phyloP scores from a whole-genome alignment of 2,329 filamentous ascomycete genomes.

The Fusarium robinianum region DNA sequence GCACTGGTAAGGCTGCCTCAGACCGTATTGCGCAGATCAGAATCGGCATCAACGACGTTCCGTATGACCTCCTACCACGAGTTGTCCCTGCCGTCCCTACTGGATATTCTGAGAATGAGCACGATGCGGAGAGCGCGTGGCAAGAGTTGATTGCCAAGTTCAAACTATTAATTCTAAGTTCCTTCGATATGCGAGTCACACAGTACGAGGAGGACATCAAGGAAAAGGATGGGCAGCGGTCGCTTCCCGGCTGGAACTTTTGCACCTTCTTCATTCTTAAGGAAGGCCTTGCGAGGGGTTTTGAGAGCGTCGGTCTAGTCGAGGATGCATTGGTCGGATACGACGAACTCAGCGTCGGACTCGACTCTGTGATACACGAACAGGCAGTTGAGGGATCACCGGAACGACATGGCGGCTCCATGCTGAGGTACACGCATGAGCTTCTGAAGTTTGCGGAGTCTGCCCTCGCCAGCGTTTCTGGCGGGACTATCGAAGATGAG shows the following conservation, averaged over 20 bases:
- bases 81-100: constrained; percentile 66
- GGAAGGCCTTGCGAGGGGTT: constrained; percentile 88
- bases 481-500: constrained; percentile 41
- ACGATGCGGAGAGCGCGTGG: constrained; percentile 83
- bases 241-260: constrained; percentile 95
- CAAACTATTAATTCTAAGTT: constrained; percentile 82
- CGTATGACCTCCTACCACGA: constrained; percentile 65
- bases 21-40: constrained; percentile 87
- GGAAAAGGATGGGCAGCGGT: constrained; percentile 86
- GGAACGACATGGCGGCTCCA: constrained; percentile 70
- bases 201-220: constrained; percentile 98
- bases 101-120: constrained; percentile 70
- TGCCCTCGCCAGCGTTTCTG: constrained; percentile 49
- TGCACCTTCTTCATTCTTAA: constrained; percentile 99
- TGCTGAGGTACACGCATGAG: constrained; percentile 75
- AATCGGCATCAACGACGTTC: constrained; percentile 71
- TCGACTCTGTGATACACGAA: constrained; percentile 82
- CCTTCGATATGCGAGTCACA: constrained; percentile 86
- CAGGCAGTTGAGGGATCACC: constrained; percentile 63
- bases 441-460: constrained; percentile 64
- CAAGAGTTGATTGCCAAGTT: constrained; percentile 82
- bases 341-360: constrained; percentile 85
- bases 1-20: constrained; percentile 66
- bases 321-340: constrained; percentile 95
- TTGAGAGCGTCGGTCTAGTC: constrained; percentile 93